Evolutionary conservation across 2,329 filamentous ascomycete species (phyloP).

Genomic region (Colletotrichum lini): DNA sequence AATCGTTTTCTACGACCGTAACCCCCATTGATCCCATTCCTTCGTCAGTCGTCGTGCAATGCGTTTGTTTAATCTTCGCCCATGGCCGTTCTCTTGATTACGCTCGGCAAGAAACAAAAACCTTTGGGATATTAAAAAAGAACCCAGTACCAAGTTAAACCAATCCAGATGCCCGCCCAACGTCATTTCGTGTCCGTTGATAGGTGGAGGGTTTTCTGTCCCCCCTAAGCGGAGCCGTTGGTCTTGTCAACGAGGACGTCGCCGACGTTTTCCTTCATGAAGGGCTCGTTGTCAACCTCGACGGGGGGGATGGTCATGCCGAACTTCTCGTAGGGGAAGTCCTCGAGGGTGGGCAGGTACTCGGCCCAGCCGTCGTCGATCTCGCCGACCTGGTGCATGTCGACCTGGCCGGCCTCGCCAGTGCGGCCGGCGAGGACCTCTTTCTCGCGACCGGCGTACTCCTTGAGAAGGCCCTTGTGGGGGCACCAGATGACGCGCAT

Average conservation of each 20-base stretch:
- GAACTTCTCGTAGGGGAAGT: conserved; percentile 72
- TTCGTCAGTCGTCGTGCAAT: conserved; percentile 19
- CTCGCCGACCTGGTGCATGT: conserved; percentile 70
- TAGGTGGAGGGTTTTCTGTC: not conserved
- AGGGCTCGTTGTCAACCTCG: conserved; percentile 59
- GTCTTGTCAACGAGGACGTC: conserved; percentile 43
- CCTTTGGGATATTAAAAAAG: not conserved
- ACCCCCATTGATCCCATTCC: not conserved
- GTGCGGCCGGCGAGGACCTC: conserved; percentile 88
- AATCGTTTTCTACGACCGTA: not conserved
- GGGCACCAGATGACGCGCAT: conserved; percentile 97
- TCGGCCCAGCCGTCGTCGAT: conserved; percentile 74
- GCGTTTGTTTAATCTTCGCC: not conserved
- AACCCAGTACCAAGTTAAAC: not conserved
- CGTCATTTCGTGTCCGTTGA: not conserved
- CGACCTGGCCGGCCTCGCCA: conserved; percentile 73
- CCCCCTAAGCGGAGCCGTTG: conserved; percentile 20
- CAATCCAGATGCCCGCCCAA: not conserved
- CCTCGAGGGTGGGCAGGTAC: conserved; percentile 63
- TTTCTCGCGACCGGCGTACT: conserved; percentile 82
- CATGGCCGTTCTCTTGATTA: conserved; percentile 19
- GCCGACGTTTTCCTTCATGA: conserved; percentile 58
- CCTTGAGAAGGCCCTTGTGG: conserved; percentile 81
- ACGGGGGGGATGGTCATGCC: conserved; percentile 65
- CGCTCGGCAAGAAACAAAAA: not conserved